Evolutionary conservation across 805 yeast genomes (phyloP), one percentile per base, ranked within the genome.

Genomic region (Saturnispora bothae): DNA sequence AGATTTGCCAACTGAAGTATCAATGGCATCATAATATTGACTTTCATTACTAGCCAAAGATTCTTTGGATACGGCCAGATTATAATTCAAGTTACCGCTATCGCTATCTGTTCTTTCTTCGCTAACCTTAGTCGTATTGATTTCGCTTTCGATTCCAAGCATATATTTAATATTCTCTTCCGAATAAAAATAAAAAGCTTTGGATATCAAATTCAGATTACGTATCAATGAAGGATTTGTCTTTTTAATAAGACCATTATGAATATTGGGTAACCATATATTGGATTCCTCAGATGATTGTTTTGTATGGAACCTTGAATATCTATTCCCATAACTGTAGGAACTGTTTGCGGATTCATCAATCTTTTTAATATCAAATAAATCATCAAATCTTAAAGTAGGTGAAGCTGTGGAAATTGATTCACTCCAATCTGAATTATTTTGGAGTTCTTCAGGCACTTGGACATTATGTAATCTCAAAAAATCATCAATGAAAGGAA

Each of bases 401-500:
- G 44, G 46, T 1, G 37, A 32, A 4, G 47, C 41, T 23, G 12
- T 21, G 9, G 39, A 31, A n/a, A 41, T 42, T 5, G 34, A 9
- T 3, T 33, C 34, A 10, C 25, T 3, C 10, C 21, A 28, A 21
- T 41, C 42, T 21, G 10, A 8, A n/a, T n/a, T n/a, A n/a, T n/a
- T 32, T 36, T 14, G 34, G 34, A n/a, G n/a, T n/a, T 26, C 36
- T 4, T 28, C 17, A 5, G 21, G 31, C 12, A 18, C 6, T 7
- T 10, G 12, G 12, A 37, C n/a, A 14, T 37, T 37, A 14, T 27
- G 26, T 10, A 32, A 16, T 28, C 17, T 26, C 28, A 28, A 15
- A 22, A 38, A 32, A n/a, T 38, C 40, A 27, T 34, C 38, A 31
- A 51, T 43, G 33, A 44, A 30, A 0, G 58, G 52, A 38, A 59